Evolutionary conservation across 2,329 filamentous ascomycete species (phyloP), one percentile per base, ranked within the genome.

Genomic region (Elsinoe arachidis): DNA sequence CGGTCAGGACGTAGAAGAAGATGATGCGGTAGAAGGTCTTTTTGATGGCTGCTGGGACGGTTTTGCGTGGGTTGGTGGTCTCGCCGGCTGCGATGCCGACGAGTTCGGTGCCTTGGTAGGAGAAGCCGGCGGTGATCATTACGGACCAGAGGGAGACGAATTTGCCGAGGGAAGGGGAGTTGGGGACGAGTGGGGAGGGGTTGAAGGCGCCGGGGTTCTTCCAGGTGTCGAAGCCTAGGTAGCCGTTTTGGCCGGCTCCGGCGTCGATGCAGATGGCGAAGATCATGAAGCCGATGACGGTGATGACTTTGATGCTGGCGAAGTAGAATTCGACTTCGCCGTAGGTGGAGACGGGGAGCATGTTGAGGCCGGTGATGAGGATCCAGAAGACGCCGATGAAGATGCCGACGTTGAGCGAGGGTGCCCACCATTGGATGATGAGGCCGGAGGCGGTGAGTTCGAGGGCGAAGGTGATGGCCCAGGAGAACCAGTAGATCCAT

Each of bases 191-290:
- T 3, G 41, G 26, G 56, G 69, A 66, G 9, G 65, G 62, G 10
- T 64, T 64, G 63, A 79, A 79, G 3, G 68, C 68, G 17, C 68
- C 68, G 17, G 68, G 67, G 33, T 63, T 57, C 54, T 81, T 61
- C 66, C 69, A 70, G 69, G 79, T 84, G 51, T 78, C 75, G 44
- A 79, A 82, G 30, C 84, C 83, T 17, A 85, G 76, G 66, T 85
- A 83, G 38, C 80, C 79, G 63, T 76, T 70, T 60, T 76, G 66
- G 58, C 80, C 70, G 0, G 72, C 74, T 37, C 68, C 69, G 15
- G 68, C 68, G 52, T 69, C 67, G 61, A 64, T 73, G 66, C 74
- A 67, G 69, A 74, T 66, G 15, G 69, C 73, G 57, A 76, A 68
- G 59, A 70, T 65, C 33, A 71, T 59, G 62, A 71, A 71, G 14